These are phyloP conservation scores for Mycena rosella DNA, from an alignment of 768 basidiomycete species.

Conservation along the genomic window DNA sequence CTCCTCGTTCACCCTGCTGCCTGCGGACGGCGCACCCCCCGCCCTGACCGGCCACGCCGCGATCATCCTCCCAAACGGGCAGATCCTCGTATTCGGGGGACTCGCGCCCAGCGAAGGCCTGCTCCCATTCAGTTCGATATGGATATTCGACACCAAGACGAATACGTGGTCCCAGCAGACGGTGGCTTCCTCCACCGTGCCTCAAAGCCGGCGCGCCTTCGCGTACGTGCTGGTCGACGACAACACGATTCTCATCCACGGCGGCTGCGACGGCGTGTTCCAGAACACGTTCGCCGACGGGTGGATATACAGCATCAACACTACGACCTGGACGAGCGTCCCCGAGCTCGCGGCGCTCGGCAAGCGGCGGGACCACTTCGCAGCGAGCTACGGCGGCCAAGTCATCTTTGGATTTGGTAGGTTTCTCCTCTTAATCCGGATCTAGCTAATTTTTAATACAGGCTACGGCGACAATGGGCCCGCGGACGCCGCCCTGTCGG, in stretches of 20 bases:
- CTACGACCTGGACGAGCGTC: slow-evolving; percentile 72
- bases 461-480: slow-evolving; percentile 65
- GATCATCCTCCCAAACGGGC: slow-evolving; percentile 75
- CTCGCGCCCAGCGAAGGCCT: slow-evolving; percentile 63
- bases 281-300: slow-evolving; percentile 74
- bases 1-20: slow-evolving; percentile 67
- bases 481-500: slow-evolving; percentile 64
- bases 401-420: slow-evolving; percentile 86
- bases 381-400: slow-evolving; percentile 67
- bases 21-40: slow-evolving; percentile 69
- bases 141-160: slow-evolving; percentile 70
- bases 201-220: slow-evolving; percentile 73
- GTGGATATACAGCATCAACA: slow-evolving; percentile 73
- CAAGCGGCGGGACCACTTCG: slow-evolving; percentile 79
- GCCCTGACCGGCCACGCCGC: slow-evolving; percentile 82
- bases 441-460: slow-evolving; percentile 38
- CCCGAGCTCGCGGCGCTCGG: slow-evolving; percentile 69
- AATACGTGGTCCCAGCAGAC: slow-evolving; percentile 64
- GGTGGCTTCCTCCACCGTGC: slow-evolving; percentile 56
- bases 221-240: slow-evolving; percentile 64
- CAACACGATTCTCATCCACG: slow-evolving; percentile 78
- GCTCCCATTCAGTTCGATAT: slow-evolving; percentile 70
- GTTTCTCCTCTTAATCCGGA: slow-evolving; percentile 39
- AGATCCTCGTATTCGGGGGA: slow-evolving; percentile 83
- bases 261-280: slow-evolving; percentile 74